These are phyloP conservation scores for Torrubiellomyces zombiae DNA, from an alignment of 2,329 filamentous ascomycete genomes.

Conservation along the genomic window DNA sequence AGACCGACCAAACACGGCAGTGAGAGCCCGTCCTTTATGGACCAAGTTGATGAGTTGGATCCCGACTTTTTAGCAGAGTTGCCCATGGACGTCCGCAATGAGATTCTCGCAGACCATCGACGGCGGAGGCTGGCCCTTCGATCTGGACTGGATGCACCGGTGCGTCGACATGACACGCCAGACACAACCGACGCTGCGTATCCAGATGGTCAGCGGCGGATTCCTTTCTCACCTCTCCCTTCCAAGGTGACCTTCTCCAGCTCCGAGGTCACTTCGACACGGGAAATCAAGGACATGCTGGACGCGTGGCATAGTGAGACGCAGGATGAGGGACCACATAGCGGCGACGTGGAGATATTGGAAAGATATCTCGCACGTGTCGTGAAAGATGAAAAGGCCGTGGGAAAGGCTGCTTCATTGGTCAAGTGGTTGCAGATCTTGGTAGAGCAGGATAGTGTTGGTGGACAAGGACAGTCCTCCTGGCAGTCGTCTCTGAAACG, in stretches of 20 bases:
- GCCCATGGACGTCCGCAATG: slow-evolving; percentile 61
- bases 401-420: slow-evolving; percentile 55
- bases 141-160: slow-evolving; percentile 27
- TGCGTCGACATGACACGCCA: slow-evolving; percentile 9
- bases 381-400: slow-evolving; percentile 57
- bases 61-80: slow-evolving; percentile 65
- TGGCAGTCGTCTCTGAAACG: slow-evolving; percentile 29
- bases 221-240: slow-evolving; percentile 30
- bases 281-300: slow-evolving; percentile 58
- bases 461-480: slow-evolving; percentile 18
- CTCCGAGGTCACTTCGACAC: slow-evolving; percentile 21
- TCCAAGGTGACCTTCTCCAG: slow-evolving; percentile 29
- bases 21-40: slow-evolving; percentile 9
- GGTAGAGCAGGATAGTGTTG: slow-evolving; percentile 29
- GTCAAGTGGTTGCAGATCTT: slow-evolving; percentile 50
- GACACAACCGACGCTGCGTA: slow-evolving; percentile 10
- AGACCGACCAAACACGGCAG: slow-evolving; percentile 23
- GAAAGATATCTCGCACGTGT: slow-evolving; percentile 57
- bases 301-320: slow-evolving; percentile 64
- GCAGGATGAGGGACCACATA: slow-evolving; percentile 56
- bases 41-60: slow-evolving; percentile 37
- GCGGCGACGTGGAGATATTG: slow-evolving; percentile 60
- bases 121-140: slow-evolving; percentile 39
- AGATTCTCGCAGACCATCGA: slow-evolving; percentile 59
- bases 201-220: slow-evolving; percentile 21